Conservation (phyloP, 73 alveolate genomes). For the Urostyla sp. region DNA sequence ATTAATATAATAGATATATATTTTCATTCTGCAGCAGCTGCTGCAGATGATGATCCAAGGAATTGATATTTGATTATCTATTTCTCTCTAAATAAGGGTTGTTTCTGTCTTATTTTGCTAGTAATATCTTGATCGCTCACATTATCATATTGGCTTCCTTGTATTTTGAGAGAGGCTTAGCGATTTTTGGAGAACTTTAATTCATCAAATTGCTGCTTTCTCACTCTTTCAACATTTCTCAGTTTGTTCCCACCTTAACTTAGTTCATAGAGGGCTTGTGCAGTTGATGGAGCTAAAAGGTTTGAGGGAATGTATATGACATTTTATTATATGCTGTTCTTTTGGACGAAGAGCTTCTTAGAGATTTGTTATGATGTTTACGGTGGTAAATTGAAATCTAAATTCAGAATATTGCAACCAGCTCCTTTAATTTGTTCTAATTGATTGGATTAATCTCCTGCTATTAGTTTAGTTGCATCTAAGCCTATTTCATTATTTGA, state of each 20-base stretch:
- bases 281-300: slow-evolving; percentile 23
- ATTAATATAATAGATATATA: no score
- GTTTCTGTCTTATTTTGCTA: no score
- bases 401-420: neutral
- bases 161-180: no score
- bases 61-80: no score
- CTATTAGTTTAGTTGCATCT: neutral
- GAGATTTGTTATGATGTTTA: neutral
- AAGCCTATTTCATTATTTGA: neutral
- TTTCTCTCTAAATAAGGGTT: no score
- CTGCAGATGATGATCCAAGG: no score
- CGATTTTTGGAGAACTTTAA: no score
- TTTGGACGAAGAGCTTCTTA: neutral
- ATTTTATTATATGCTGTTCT: neutral
- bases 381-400: neutral
- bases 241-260: slow-evolving; percentile 43
- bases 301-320: slow-evolving; percentile 4
- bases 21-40: no score
- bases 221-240: no score
- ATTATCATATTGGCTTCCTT: no score
- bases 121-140: no score
- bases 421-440: neutral
- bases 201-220: no score
- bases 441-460: neutral
- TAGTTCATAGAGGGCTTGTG: slow-evolving; percentile 16